Percentiles rank a stretch among this genome's conserved stretches.
Conservation (phyloP, 2,329 filamentous ascomycete genomes). For the Trichophyton benhamiae region DNA sequence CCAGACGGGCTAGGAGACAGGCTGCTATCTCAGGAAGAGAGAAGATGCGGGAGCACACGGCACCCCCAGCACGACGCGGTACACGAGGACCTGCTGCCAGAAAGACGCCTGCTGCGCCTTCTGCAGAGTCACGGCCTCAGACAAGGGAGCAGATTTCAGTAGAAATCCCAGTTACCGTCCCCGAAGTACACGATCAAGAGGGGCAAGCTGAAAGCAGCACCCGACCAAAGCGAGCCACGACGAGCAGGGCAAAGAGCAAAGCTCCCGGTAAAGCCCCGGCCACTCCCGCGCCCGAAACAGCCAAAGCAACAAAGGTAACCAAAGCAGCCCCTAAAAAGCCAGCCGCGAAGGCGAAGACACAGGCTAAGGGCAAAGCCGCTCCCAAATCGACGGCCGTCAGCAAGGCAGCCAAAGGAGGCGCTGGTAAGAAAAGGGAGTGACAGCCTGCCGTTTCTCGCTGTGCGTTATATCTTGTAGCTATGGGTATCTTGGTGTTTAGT, state of each 20-base stretch:
- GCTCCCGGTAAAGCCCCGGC: not conserved
- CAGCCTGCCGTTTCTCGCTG: not conserved
- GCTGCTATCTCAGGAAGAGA: slow-evolving; percentile 1
- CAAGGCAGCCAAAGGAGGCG: not conserved
- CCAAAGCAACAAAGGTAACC: not conserved
- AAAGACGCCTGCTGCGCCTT: not conserved
- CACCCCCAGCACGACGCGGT: not conserved
- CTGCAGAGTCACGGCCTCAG: not conserved
- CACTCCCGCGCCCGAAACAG: no score
- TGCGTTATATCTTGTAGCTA: not conserved
- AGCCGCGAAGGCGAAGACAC: not conserved
- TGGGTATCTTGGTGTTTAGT: not conserved
- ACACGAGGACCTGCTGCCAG: not conserved
- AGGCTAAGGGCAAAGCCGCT: not conserved
- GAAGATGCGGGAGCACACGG: not conserved
- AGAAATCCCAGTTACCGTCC: not conserved
- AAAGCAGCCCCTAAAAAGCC: not conserved
- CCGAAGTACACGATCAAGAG: not conserved
- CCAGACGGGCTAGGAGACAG: not conserved
- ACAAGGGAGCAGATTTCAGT: not conserved
- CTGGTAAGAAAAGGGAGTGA: not conserved
- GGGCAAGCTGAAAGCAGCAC: not conserved
- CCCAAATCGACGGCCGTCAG: not conserved
- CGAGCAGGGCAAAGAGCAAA: not conserved
- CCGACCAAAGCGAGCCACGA: not conserved